Conservation (phyloP, 768 basidiomycete species). For the Termitomyces sp. region DNA sequence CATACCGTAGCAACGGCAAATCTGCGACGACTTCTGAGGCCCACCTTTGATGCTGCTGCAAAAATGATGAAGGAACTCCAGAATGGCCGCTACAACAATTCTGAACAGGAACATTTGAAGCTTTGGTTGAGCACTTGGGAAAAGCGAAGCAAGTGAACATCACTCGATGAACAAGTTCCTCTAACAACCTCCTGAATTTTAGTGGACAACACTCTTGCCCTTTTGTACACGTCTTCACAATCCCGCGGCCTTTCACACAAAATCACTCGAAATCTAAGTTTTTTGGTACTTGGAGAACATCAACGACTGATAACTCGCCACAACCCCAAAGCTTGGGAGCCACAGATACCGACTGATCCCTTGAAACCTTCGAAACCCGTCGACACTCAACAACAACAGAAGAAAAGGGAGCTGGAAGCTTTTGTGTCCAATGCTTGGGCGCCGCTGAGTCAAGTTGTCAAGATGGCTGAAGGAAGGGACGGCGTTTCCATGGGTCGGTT, state of each 20-base stretch:
- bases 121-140: conserved; percentile 52
- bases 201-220: conserved; percentile 66
- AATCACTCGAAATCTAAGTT: conserved; percentile 49
- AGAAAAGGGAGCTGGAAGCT: conserved; percentile 15
- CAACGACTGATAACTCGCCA: conserved; percentile 17
- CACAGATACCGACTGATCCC: conserved; percentile 20
- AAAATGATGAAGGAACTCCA: conserved; percentile 35
- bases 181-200: conserved; percentile 3
- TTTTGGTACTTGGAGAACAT: conserved; percentile 31
- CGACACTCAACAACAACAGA: conserved; percentile 6
- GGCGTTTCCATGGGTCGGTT: conserved; percentile 46
- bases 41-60: conserved; percentile 48
- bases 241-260: conserved; percentile 59
- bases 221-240: conserved; percentile 57
- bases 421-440: conserved; percentile 36
- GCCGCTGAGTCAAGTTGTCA: conserved; percentile 46
- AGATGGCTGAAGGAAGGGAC: conserved; percentile 54
- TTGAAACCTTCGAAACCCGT: conserved; percentile 8
- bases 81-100: conserved; percentile 13
- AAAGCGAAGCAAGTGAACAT: conserved; percentile 38
- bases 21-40: conserved; percentile 46
- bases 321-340: conserved; percentile 29
- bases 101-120: conserved; percentile 25
- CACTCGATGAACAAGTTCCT: background rate
- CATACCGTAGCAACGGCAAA: conserved; percentile 36